A percentile compares a stretch with the other conserved stretches of the same genome.
Evolutionary conservation across 1,284 basidiomycete genomes (phyloP).

Genomic region (Boletellus deceptivus): DNA sequence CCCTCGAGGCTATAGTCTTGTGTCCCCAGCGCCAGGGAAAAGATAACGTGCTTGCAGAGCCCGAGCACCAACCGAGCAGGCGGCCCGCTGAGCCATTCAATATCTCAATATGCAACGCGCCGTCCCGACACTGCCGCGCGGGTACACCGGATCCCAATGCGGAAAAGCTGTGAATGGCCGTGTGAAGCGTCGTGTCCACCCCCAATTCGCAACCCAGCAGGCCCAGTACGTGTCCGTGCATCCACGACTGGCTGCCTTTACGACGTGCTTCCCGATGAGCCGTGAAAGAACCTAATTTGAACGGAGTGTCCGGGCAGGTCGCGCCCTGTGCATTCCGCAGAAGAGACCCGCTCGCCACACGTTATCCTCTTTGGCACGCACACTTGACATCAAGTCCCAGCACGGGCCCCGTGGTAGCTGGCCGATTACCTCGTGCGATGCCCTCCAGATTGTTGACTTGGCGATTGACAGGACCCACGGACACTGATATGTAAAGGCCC

Average conservation of each 20-base stretch:
- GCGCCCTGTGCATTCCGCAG: slow-evolving; percentile 11
- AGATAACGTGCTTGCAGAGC: slow-evolving; percentile 10
- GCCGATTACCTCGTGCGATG: slow-evolving; percentile 19
- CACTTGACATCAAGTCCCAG: slow-evolving; percentile 19
- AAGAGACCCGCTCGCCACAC: slow-evolving; percentile 12
- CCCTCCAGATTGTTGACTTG: slow-evolving; percentile 26
- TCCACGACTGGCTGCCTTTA: slow-evolving; percentile 11
- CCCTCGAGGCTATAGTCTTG: slow-evolving; percentile 12
- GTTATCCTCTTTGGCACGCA: slow-evolving; percentile 20
- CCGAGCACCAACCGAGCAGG: no score
- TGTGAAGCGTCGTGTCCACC: slow-evolving; percentile 17
- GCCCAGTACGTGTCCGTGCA: slow-evolving; percentile 24
- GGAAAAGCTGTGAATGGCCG: slow-evolving; percentile 13
- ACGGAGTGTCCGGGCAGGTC: slow-evolving; percentile 8
- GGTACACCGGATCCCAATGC: slow-evolving; percentile 16
- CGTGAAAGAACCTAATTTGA: slow-evolving; percentile 17
- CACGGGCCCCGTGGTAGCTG: slow-evolving; percentile 17
- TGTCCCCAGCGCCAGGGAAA: slow-evolving; percentile 14
- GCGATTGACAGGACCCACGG: slow-evolving; percentile 26
- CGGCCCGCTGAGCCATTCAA: no score
- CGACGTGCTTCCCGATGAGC: slow-evolving; percentile 4
- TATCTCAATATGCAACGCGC: no score
- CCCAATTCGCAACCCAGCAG: slow-evolving; percentile 17
- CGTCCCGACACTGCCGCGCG: no score
- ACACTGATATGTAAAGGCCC: slow-evolving; percentile 21